phyloP scores from a whole-genome alignment of 306 rosid genomes.

The Vigna reflexopilosa region DNA sequence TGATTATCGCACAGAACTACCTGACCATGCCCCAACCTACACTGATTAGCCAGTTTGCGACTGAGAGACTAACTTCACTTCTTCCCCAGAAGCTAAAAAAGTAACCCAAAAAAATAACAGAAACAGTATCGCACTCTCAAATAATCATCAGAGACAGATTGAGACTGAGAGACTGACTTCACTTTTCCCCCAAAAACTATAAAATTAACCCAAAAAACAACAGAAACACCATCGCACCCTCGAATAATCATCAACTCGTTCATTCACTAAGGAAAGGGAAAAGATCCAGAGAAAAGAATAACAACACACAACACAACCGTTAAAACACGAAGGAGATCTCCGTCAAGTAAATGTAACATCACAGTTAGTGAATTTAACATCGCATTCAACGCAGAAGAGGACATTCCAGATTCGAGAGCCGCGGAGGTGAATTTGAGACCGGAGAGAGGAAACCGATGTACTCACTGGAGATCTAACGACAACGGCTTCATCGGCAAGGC shows the following conservation, averaged over 20 bases:
- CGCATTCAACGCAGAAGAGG: background rate
- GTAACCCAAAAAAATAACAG: background rate
- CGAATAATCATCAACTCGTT: conserved; percentile 15
- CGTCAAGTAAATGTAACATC: background rate
- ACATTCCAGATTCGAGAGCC: background rate
- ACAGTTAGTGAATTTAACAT: background rate
- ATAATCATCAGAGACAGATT: background rate
- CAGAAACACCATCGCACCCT: background rate
- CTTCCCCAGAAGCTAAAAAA: background rate
- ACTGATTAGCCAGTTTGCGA: background rate
- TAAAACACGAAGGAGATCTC: background rate
- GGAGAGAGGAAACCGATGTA: background rate
- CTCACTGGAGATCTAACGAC: conserved; percentile 87
- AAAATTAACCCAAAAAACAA: background rate
- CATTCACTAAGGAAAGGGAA: background rate
- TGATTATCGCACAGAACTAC: conserved; percentile 25
- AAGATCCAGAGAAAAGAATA: background rate
- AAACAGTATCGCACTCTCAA: background rate
- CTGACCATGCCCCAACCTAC: background rate
- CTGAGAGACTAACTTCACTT: background rate
- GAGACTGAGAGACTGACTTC: too few relatives aligned
- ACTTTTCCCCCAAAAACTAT: conserved; percentile 1
- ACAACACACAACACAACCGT: background rate
- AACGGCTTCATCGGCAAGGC: conserved; percentile 69
- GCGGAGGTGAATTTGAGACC: background rate